Percentiles rank a stretch among this genome's conserved stretches.
These are phyloP conservation scores for Leersia perrieri DNA, from an alignment of 176 grass and related monocot species.

Conservation along the genomic window DNA sequence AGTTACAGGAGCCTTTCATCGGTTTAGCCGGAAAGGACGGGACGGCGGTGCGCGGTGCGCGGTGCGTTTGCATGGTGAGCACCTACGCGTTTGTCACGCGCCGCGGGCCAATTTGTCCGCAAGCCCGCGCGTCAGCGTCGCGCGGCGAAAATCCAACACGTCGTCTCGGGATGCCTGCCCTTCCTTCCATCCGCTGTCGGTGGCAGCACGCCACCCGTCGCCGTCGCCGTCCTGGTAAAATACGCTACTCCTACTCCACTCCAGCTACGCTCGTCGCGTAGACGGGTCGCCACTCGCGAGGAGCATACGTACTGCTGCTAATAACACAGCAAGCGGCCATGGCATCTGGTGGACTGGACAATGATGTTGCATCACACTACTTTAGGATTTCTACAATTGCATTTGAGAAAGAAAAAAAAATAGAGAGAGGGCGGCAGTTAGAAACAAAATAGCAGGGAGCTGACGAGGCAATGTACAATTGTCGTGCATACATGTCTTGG, in stretches of 20 bases:
- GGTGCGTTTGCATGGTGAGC: background rate
- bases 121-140: background rate
- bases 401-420: too few relatives aligned
- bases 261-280: background rate
- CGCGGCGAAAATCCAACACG: background rate
- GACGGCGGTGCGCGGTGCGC: too few relatives aligned
- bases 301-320: background rate
- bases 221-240: background rate
- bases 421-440: too few relatives aligned
- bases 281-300: background rate
- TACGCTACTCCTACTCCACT: background rate
- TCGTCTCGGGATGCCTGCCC: background rate
- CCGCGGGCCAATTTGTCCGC: background rate
- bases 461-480: background rate
- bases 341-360: background rate
- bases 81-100: background rate
- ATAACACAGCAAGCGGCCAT: background rate
- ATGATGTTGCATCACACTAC: background rate
- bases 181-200: background rate
- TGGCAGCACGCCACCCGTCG: background rate
- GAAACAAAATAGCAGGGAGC: background rate
- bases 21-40: too few relatives aligned
- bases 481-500: background rate
- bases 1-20: too few relatives aligned
- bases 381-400: too few relatives aligned